These are phyloP conservation scores for Phytophthora europaea DNA, from an alignment of 352 stramenopile species.

Conservation along the genomic window DNA sequence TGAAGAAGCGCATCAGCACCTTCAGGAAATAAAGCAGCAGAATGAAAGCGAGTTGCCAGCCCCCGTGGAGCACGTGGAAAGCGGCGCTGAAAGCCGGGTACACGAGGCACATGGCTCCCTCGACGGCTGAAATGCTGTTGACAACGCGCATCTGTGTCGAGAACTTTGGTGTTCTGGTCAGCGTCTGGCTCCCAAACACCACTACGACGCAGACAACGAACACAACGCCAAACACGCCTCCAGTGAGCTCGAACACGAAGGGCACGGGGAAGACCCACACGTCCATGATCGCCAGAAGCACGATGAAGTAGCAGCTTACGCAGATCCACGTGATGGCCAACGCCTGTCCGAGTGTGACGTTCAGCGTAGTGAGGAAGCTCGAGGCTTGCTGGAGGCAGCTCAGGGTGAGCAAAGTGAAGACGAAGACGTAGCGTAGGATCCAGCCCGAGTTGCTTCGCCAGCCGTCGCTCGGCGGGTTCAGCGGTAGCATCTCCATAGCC, in stretches of 20 bases:
- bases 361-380: slow-evolving; percentile 16
- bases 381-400: slow-evolving; percentile 24
- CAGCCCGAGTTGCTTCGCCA: slow-evolving; percentile 26
- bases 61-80: slow-evolving; percentile 9
- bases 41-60: slow-evolving; percentile 18
- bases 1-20: slow-evolving; percentile 5
- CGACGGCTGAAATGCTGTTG: slow-evolving; percentile 17
- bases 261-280: slow-evolving; percentile 37
- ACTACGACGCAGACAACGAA: slow-evolving; percentile 23
- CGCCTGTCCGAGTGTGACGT: slow-evolving; percentile 23
- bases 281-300: slow-evolving; percentile 27
- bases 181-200: slow-evolving; percentile 10
- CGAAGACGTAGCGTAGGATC: slow-evolving; percentile 21
- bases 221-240: slow-evolving; percentile 19
- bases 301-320: slow-evolving; percentile 31
- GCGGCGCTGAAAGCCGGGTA: slow-evolving; percentile 32
- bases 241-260: slow-evolving; percentile 39
- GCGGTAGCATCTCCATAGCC: slow-evolving; percentile 19
- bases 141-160: slow-evolving; percentile 13
- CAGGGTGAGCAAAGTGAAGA: slow-evolving; percentile 21
- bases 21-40: slow-evolving; percentile 19
- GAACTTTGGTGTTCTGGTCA: slow-evolving; percentile 12
- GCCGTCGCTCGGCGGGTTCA: slow-evolving; percentile 16
- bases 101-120: slow-evolving; percentile 23
- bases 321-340: slow-evolving; percentile 25